Percentiles rank a stretch among this genome's conserved stretches.
Conservation (phyloP, 139 green algal genomes). For the Chlamydomonas incerta region DNA sequence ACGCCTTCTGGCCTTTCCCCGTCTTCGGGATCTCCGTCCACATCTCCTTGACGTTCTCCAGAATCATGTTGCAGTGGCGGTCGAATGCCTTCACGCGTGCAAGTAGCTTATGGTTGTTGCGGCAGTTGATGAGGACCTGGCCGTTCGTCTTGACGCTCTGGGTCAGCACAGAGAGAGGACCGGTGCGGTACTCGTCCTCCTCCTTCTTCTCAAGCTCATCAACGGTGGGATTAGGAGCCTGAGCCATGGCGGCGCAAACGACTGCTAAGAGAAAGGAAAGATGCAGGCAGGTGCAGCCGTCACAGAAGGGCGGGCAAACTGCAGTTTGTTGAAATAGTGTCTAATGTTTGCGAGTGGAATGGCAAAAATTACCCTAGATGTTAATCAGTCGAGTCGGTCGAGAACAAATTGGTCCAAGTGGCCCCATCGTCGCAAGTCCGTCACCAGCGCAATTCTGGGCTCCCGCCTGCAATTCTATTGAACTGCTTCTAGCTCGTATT, state of each 20-base stretch:
- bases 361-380: no score
- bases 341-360: no score
- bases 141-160: slow-evolving; percentile 97
- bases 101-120: slow-evolving; percentile 99
- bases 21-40: slow-evolving; percentile 98
- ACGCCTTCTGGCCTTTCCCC: slow-evolving; percentile 89
- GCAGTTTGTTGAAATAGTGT: no score
- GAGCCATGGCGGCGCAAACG: slow-evolving; percentile 4
- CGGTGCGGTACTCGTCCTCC: slow-evolving; percentile 92
- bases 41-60: slow-evolving; percentile 99
- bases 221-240: slow-evolving; percentile 58
- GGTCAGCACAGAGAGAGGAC: slow-evolving; percentile 95
- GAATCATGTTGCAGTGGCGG: slow-evolving; percentile 99
- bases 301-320: no score
- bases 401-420: no score
- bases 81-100: slow-evolving; percentile 98
- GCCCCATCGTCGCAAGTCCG: no score
- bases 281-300: not conserved
- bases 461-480: no score
- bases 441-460: no score
- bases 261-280: not conserved
- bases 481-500: no score
- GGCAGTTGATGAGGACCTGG: slow-evolving; percentile 95
- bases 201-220: slow-evolving; percentile 94
- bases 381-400: no score